Evolutionary conservation across 345 rosid species (phyloP).

Genomic region (Odontarrhena argentea): DNA sequence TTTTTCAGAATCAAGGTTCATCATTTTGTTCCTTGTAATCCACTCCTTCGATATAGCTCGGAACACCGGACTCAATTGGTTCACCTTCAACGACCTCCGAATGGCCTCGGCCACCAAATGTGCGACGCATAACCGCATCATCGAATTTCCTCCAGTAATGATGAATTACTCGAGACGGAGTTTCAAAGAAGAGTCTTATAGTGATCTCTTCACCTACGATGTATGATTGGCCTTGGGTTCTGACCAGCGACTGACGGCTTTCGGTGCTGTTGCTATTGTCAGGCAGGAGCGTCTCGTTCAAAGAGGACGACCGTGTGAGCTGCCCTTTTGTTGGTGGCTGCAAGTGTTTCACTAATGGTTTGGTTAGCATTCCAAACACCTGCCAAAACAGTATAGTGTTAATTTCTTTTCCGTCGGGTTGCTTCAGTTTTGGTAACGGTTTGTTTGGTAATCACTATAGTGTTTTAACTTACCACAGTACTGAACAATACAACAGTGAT

Average conservation of each 20-base stretch:
- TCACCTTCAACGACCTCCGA: conserved; percentile 65
- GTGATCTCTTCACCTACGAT: conserved; percentile 42
- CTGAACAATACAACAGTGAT: conserved; percentile 93
- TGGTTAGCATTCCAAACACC: conserved; percentile 88
- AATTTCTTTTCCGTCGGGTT: background rate
- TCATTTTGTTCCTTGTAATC: conserved; percentile 33
- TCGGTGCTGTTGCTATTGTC: conserved; percentile 40
- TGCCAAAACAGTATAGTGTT: conserved; percentile 33
- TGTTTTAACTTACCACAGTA: conserved; percentile 65
- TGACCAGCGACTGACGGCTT: conserved; percentile 29
- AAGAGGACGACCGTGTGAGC: conserved; percentile 56
- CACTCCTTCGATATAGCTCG: conserved; percentile 45
- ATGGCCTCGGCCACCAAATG: conserved; percentile 89
- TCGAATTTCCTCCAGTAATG: conserved; percentile 83
- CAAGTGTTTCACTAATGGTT: conserved; percentile 75
- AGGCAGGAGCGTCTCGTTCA: conserved; percentile 55
- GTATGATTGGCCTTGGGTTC: conserved; percentile 31
- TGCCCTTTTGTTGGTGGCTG: conserved; percentile 64
- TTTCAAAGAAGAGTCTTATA: conserved; percentile 56
- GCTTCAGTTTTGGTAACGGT: background rate
- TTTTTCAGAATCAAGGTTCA: conserved; percentile 28
- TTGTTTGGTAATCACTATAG: background rate
- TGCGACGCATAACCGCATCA: conserved; percentile 82
- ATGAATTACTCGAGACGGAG: conserved; percentile 78
- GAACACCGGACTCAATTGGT: conserved; percentile 52